Percentiles rank a stretch among this genome's conserved stretches.
Evolutionary conservation across 768 basidiomycete species (phyloP).

Genomic region (Russula foetens): DNA sequence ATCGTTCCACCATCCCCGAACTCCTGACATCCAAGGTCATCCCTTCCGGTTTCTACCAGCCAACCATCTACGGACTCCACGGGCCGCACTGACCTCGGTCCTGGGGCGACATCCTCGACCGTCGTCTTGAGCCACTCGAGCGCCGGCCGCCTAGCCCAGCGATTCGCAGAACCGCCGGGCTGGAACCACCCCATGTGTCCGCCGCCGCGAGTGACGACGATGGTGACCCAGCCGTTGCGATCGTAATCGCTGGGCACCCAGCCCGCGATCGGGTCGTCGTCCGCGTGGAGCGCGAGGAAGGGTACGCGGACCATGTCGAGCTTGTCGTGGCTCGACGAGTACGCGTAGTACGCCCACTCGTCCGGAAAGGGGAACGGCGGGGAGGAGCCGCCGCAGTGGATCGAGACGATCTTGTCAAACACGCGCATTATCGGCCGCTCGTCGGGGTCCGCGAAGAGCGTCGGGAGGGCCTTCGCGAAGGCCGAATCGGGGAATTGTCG

Average conservation of each 20-base stretch:
- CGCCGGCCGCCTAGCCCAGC: conserved; percentile 69
- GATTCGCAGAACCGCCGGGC: conserved; percentile 26
- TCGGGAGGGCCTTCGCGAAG: conserved; percentile 40
- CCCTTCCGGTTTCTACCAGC: conserved; percentile 43
- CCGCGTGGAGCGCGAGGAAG: conserved; percentile 68
- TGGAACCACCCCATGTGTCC: conserved; percentile 90
- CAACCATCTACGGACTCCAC: conserved; percentile 50
- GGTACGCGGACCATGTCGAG: conserved; percentile 59
- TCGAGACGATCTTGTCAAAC: conserved; percentile 57
- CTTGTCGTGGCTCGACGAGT: conserved; percentile 54
- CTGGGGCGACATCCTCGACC: conserved; percentile 42
- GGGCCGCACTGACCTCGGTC: conserved; percentile 27
- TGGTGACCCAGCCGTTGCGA: conserved; percentile 45
- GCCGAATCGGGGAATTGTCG: conserved; percentile 41
- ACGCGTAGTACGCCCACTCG: conserved; percentile 41
- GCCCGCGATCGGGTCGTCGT: conserved; percentile 76
- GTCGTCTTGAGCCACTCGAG: conserved; percentile 65
- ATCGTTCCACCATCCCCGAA: conserved; percentile 39
- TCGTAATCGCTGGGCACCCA: conserved; percentile 51
- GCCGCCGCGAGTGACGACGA: conserved; percentile 62
- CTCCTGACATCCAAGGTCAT: conserved; percentile 51
- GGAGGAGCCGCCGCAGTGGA: conserved; percentile 55
- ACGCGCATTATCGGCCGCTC: conserved; percentile 41
- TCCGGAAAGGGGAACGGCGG: conserved; percentile 41
- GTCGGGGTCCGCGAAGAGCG: conserved; percentile 35